phyloP scores from a whole-genome alignment of 192 early-diverging fungal genomes.

The Chytriomyces confervae region DNA sequence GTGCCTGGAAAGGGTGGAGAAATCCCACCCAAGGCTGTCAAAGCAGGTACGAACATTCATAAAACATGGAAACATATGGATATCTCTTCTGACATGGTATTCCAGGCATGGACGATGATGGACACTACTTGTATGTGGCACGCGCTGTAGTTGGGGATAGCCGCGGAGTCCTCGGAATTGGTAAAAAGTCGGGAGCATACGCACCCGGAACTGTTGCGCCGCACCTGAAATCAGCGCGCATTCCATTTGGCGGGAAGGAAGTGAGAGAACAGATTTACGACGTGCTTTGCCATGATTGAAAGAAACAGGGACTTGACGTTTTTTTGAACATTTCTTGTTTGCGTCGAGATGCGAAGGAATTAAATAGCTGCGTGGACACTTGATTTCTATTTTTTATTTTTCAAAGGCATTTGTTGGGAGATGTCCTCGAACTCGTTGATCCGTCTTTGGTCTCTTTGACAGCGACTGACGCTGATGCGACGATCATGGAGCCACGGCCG shows the following conservation, averaged over 20 bases:
- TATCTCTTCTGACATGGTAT: too few species aligned
- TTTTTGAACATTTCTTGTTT: not conserved
- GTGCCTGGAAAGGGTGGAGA: not conserved
- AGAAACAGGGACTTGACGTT: not conserved
- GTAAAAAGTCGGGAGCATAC: not conserved
- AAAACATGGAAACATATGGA: too few species aligned
- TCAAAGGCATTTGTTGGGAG: too few species aligned
- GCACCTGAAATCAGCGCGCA: not conserved
- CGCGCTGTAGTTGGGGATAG: conserved; percentile 18
- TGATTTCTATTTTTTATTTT: too few species aligned
- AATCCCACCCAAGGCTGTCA: conserved; percentile 12
- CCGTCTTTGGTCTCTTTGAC: too few species aligned
- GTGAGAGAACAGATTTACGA: conserved; percentile 9
- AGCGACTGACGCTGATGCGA: too few species aligned
- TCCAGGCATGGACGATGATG: conserved; percentile 28
- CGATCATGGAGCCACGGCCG: too few species aligned
- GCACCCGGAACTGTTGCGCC: conserved; percentile 4
- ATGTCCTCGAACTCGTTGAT: too few species aligned
- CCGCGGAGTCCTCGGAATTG: conserved; percentile 5
- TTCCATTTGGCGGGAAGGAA: conserved; percentile 21
- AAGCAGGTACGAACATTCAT: too few species aligned
- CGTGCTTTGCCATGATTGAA: conserved; percentile 20
- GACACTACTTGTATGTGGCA: conserved; percentile 19
- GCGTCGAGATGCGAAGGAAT: too few species aligned
- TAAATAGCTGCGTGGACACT: too few species aligned